phyloP scores from a whole-genome alignment of 176 grass and related monocot species.

The Avena atlantica region DNA sequence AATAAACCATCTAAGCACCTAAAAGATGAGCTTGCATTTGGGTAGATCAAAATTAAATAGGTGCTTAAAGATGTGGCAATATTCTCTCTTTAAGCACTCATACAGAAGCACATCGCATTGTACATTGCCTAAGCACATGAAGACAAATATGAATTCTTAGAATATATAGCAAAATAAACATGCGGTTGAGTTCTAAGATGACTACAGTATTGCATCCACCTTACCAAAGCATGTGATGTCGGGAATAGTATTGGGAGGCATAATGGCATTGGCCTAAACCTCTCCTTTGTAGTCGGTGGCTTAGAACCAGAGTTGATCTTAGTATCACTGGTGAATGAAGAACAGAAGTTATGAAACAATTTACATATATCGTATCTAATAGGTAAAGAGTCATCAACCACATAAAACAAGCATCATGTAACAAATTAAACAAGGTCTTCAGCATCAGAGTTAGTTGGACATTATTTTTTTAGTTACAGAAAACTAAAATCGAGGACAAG shows the following conservation, averaged over 20 bases:
- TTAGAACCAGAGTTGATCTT: slow-evolving; percentile 65
- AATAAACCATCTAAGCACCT: not conserved
- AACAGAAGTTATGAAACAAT: slow-evolving; percentile 41
- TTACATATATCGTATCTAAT: slow-evolving; percentile 20
- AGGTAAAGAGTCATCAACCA: slow-evolving; percentile 18
- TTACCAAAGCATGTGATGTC: slow-evolving; percentile 89
- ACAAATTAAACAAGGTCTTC: slow-evolving; percentile 9
- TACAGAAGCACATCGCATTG: not conserved
- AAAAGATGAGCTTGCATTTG: not conserved
- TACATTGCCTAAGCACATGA: not conserved
- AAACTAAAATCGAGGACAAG: slow-evolving; percentile 29
- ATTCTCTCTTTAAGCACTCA: not conserved
- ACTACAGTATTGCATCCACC: slow-evolving; percentile 32
- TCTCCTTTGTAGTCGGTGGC: slow-evolving; percentile 69
- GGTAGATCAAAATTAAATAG: not conserved
- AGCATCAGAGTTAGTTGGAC: not conserved
- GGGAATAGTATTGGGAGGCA: slow-evolving; percentile 85
- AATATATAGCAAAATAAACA: slow-evolving; percentile 27
- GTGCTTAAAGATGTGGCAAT: not conserved
- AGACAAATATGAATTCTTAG: not conserved
- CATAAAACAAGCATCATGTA: slow-evolving; percentile 17
- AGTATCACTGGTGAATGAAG: slow-evolving; percentile 54
- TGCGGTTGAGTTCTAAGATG: slow-evolving; percentile 24
- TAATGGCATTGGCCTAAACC: slow-evolving; percentile 86
- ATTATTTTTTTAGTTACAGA: not conserved